Conservation (phyloP, 1,284 basidiomycete genomes). For the Ustilago shanxiensis region DNA sequence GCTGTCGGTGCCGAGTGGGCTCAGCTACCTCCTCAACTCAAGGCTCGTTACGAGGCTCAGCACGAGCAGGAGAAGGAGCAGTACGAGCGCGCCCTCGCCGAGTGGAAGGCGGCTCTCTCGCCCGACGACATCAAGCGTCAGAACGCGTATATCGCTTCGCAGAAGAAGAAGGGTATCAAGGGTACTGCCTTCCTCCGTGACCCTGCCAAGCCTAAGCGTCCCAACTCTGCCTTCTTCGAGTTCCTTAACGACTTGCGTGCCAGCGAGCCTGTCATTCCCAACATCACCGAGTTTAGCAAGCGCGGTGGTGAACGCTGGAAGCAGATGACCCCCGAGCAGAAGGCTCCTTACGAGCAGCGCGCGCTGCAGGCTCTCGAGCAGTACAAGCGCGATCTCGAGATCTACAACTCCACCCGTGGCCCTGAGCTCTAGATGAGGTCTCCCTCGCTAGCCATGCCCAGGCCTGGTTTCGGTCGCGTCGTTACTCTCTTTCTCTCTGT, state of each 20-base stretch:
- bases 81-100: conserved; percentile 58
- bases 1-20: conserved; percentile 60
- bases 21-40: conserved; percentile 43
- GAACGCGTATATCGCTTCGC: conserved; percentile 60
- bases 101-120: conserved; percentile 59
- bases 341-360: conserved; percentile 54
- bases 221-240: conserved; percentile 60
- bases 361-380: conserved; percentile 48
- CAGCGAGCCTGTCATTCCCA: conserved; percentile 33
- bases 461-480: neutral
- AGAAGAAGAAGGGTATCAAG: conserved; percentile 61
- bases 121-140: conserved; percentile 66
- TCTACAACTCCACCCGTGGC: conserved; percentile 44
- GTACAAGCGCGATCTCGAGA: conserved; percentile 54
- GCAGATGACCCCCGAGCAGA: conserved; percentile 50
- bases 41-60: conserved; percentile 52
- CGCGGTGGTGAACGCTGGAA: conserved; percentile 58
- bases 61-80: conserved; percentile 52
- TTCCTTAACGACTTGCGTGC: conserved; percentile 60
- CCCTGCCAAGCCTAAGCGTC: conserved; percentile 61
- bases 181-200: conserved; percentile 55
- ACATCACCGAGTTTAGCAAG: conserved; percentile 52
- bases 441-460: neutral
- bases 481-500: conserved; percentile 9
- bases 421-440: conserved; percentile 34